These are phyloP conservation scores for Davidsoniella neocaledoniae DNA, from an alignment of 2,329 filamentous ascomycete species.

Conservation along the genomic window DNA sequence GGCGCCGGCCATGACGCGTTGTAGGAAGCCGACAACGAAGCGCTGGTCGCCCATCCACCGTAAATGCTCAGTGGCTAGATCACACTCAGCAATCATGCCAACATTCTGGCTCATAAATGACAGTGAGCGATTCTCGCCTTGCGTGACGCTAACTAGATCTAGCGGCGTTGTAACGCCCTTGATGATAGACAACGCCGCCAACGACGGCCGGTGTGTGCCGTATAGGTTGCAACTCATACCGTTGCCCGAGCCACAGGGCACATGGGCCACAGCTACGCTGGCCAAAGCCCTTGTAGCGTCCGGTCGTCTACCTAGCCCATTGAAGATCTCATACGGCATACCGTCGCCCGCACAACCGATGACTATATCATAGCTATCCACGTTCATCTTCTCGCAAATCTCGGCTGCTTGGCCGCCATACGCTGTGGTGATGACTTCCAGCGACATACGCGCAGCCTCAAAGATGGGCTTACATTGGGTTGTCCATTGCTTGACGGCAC, in stretches of 20 bases:
- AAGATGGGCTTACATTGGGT: conserved; percentile 67
- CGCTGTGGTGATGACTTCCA: conserved; percentile 58
- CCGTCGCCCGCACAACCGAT: conserved; percentile 87
- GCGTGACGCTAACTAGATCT: conserved; percentile 76
- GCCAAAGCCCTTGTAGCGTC: conserved; percentile 60
- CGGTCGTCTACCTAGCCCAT: conserved; percentile 61
- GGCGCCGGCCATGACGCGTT: conserved; percentile 56
- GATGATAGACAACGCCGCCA: conserved; percentile 67
- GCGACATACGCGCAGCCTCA: conserved; percentile 57
- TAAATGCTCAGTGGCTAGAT: conserved; percentile 77
- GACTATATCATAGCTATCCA: conserved; percentile 68
- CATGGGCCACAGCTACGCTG: conserved; percentile 65
- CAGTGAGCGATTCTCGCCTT: conserved; percentile 54
- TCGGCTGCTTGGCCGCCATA: conserved; percentile 63
- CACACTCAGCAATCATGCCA: conserved; percentile 77
- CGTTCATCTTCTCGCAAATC: conserved; percentile 57
- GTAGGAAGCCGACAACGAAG: conserved; percentile 73
- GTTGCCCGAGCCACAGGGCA: conserved; percentile 89
- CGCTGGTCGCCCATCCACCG: conserved; percentile 82
- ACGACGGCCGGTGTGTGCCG: conserved; percentile 56
- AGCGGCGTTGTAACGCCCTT: conserved; percentile 75
- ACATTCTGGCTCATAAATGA: conserved; percentile 85
- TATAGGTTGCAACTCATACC: conserved; percentile 82
- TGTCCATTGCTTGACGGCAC: conserved; percentile 55
- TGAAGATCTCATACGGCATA: conserved; percentile 83